These are phyloP conservation scores for Annulohypoxylon stygium DNA, from an alignment of 495 filamentous ascomycete species.

Conservation along the genomic window DNA sequence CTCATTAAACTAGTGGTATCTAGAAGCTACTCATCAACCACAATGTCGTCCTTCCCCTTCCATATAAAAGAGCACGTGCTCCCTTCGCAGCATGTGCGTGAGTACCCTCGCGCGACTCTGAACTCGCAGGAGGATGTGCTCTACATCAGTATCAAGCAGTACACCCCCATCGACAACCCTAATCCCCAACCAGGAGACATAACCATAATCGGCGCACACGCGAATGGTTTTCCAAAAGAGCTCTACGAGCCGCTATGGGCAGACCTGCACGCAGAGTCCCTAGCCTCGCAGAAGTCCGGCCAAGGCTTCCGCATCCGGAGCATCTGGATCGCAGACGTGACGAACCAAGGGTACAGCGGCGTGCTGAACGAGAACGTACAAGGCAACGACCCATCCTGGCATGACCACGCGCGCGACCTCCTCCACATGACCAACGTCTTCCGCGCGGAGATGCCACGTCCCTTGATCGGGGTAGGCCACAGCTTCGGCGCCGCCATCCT, in stretches of 20 bases:
- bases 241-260: constrained; percentile 92
- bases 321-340: constrained; percentile 89
- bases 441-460: constrained; percentile 84
- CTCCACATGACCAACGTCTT: constrained; percentile 89
- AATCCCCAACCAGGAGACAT: constrained; percentile 76
- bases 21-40: not conserved
- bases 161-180: constrained; percentile 76
- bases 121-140: constrained; percentile 73
- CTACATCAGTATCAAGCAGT: constrained; percentile 83
- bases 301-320: constrained; percentile 76
- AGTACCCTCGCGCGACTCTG: constrained; percentile 75
- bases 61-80: constrained; percentile 68
- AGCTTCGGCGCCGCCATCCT: constrained; percentile 85
- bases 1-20: not conserved
- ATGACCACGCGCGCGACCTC: constrained; percentile 88
- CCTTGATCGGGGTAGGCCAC: constrained; percentile 91
- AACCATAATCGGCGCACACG: constrained; percentile 86
- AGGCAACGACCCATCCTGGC: constrained; percentile 89
- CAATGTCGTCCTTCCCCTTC: constrained; percentile 43
- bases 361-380: constrained; percentile 78
- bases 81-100: constrained; percentile 76
- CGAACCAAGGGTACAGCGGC: constrained; percentile 80
- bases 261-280: constrained; percentile 70
- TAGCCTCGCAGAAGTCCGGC: constrained; percentile 34
- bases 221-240: constrained; percentile 94